Evolutionary conservation across 768 basidiomycete genomes (phyloP).

Genomic region (Mrakia hoshinonis): DNA sequence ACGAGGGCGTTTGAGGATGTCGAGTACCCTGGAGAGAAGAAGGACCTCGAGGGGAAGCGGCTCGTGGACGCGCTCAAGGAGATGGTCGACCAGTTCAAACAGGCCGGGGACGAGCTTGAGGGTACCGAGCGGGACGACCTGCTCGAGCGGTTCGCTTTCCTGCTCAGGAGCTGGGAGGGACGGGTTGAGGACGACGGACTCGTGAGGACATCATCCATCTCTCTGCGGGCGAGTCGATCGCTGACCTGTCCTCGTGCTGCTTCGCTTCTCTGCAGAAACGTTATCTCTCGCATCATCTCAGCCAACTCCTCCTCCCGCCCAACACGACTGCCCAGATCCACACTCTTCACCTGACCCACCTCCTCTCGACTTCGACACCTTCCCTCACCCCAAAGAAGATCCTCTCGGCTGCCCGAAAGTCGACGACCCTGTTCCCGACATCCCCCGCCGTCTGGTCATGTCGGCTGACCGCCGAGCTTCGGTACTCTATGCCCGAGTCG

Average conservation of each 20-base stretch:
- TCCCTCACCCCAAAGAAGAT: slow-evolving; percentile 8
- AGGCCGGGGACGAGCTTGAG: slow-evolving; percentile 7
- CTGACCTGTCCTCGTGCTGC: neutral
- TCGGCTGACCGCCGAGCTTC: slow-evolving; percentile 22
- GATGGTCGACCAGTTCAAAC: slow-evolving; percentile 24
- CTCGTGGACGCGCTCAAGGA: slow-evolving; percentile 16
- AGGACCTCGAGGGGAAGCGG: slow-evolving; percentile 28
- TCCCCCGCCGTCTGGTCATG: slow-evolving; percentile 18
- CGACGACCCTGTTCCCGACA: slow-evolving; percentile 18
- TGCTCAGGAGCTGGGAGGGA: slow-evolving; percentile 9
- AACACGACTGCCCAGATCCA: slow-evolving; percentile 22
- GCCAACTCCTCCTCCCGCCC: slow-evolving; percentile 23
- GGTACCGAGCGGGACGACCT: slow-evolving; percentile 19
- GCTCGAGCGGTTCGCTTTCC: slow-evolving; percentile 9
- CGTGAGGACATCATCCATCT: neutral
- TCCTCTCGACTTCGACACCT: slow-evolving; percentile 7
- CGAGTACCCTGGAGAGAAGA: slow-evolving; percentile 31
- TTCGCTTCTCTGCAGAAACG: neutral
- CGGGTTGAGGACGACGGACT: slow-evolving; percentile 21
- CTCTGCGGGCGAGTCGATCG: neutral
- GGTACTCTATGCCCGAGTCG: slow-evolving; percentile 1
- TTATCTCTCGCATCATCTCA: slow-evolving; percentile 20
- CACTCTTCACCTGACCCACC: slow-evolving; percentile 11
- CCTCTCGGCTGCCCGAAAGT: slow-evolving; percentile 16
- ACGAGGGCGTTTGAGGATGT: slow-evolving; percentile 37